These are phyloP conservation scores for Aureoboletus auriporus DNA, from an alignment of 768 basidiomycete species.

Conservation along the genomic window DNA sequence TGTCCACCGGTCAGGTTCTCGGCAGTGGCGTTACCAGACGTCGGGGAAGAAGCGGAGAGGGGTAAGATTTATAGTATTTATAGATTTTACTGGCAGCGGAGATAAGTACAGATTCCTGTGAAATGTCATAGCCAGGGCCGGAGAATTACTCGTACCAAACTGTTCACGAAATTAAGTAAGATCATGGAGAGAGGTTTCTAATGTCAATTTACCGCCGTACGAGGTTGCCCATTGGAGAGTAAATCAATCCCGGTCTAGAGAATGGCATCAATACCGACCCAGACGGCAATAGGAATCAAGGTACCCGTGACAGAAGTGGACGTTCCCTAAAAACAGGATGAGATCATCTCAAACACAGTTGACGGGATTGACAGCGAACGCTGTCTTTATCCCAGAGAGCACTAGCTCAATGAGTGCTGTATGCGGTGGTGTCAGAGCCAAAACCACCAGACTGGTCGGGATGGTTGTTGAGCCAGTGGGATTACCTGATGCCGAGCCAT, in stretches of 20 bases:
- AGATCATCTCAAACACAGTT: background rate
- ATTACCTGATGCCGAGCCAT: background rate
- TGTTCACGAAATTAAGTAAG: background rate
- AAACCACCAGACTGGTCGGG: background rate
- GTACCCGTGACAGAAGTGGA: background rate
- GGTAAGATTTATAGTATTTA: background rate
- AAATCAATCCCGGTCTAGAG: background rate
- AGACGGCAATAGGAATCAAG: background rate
- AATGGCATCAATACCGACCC: constrained; percentile 2
- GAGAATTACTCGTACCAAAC: constrained; percentile 2
- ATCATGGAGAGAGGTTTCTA: background rate
- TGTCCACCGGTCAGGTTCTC: constrained; percentile 1
- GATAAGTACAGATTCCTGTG: background rate
- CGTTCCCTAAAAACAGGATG: background rate
- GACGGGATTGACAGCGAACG: background rate
- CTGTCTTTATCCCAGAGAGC: background rate
- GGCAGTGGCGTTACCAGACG: background rate
- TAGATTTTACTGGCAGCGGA: no score
- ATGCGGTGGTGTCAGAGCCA: background rate
- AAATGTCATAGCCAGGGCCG: background rate
- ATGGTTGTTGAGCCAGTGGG: background rate
- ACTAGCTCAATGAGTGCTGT: background rate
- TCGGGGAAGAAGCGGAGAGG: background rate
- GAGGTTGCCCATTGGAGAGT: background rate
- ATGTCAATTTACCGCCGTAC: background rate